Evolutionary conservation across 768 basidiomycete species (phyloP).

Genomic region (Lactarius vividus): DNA sequence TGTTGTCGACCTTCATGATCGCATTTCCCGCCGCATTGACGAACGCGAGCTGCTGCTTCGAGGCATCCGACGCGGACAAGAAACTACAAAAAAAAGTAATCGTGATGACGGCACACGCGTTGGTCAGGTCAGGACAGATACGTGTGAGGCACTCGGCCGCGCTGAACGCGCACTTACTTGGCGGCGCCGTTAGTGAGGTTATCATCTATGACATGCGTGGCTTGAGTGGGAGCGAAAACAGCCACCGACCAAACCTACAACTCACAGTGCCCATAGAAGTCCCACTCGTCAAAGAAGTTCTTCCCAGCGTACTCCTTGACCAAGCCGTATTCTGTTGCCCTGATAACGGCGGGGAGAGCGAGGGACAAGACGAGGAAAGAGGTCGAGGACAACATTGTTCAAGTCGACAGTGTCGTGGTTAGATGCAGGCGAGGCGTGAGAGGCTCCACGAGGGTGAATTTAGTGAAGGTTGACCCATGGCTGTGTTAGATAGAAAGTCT

Average conservation of each 20-base stretch:
- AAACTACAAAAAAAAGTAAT: slow-evolving; percentile 38
- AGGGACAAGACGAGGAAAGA: background rate
- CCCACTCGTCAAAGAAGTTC: slow-evolving; percentile 25
- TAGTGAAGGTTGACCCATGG: background rate
- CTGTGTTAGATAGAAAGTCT: background rate
- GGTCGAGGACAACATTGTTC: slow-evolving; percentile 1
- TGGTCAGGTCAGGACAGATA: background rate
- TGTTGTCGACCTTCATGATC: slow-evolving; percentile 76
- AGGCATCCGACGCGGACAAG: slow-evolving; percentile 44
- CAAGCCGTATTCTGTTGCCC: slow-evolving; percentile 15
- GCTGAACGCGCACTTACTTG: slow-evolving; percentile 37
- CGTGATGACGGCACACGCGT: background rate
- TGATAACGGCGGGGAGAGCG: slow-evolving; percentile 10
- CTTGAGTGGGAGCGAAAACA: background rate
- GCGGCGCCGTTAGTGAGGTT: slow-evolving; percentile 68
- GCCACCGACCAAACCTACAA: background rate
- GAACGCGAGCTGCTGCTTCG: slow-evolving; percentile 53
- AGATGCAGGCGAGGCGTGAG: background rate
- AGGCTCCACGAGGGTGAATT: background rate
- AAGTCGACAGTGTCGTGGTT: background rate
- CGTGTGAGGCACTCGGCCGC: background rate
- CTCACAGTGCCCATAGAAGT: slow-evolving; percentile 27
- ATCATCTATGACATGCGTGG: slow-evolving; percentile 44
- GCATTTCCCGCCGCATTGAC: slow-evolving; percentile 69
- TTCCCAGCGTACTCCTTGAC: slow-evolving; percentile 23